A percentile compares a stretch with the other conserved stretches of the same genome.
phyloP scores from a whole-genome alignment of 140 eudicot genomes.

The Bidens hawaiensis region DNA sequence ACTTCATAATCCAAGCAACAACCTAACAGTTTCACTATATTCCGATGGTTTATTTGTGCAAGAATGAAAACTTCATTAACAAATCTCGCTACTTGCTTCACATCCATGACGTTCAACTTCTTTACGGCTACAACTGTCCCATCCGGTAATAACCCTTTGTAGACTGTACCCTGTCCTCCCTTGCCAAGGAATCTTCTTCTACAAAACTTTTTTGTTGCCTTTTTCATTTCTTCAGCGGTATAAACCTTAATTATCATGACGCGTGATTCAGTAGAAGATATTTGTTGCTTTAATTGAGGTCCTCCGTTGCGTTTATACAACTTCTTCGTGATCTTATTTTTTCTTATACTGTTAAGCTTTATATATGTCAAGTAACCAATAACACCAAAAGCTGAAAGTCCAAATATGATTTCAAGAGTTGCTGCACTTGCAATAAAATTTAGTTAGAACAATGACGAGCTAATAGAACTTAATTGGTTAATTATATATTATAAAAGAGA shows the following conservation, averaged over 20 bases:
- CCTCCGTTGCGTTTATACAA: slow-evolving; percentile 1
- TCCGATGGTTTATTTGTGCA: slow-evolving; percentile 23
- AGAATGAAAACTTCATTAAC: slow-evolving; percentile 24
- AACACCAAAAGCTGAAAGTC: neutral
- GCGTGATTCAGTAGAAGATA: neutral
- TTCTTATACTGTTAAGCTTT: neutral
- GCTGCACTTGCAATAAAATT: neutral
- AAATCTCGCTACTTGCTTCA: slow-evolving; percentile 3
- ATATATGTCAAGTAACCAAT: neutral
- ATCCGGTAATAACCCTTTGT: neutral
- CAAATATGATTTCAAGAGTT: neutral
- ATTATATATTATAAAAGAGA: too few relatives aligned
- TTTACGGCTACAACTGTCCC: slow-evolving; percentile 21
- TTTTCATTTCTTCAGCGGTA: slow-evolving; percentile 4
- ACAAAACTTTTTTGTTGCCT: slow-evolving; percentile 1
- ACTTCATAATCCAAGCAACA: slow-evolving; percentile 22
- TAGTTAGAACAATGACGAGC: neutral
- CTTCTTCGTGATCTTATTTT: neutral
- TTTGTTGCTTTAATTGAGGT: neutral
- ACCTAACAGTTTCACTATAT: slow-evolving; percentile 22
- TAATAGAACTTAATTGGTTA: too few relatives aligned
- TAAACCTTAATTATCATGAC: neutral
- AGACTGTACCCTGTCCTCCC: slow-evolving; percentile 5
- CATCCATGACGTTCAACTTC: slow-evolving; percentile 11
- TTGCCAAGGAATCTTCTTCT: neutral